These are phyloP conservation scores for Hypsizygus ulmarius DNA, from an alignment of 1,284 basidiomycete genomes.

Conservation along the genomic window DNA sequence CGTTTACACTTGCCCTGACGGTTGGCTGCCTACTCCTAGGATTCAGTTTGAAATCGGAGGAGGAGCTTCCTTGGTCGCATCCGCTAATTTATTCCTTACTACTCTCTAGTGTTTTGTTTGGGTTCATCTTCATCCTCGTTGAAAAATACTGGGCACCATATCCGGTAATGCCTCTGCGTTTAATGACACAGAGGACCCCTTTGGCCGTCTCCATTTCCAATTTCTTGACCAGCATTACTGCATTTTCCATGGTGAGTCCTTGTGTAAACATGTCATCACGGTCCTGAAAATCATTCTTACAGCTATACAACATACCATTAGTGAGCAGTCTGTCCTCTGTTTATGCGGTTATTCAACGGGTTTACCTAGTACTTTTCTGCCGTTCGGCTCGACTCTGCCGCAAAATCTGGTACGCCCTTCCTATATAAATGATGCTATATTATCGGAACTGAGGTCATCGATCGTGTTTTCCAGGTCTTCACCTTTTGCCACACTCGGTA, in stretches of 20 bases:
- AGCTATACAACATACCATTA: conserved; percentile 86
- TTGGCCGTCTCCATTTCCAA: conserved; percentile 80
- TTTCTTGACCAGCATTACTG: conserved; percentile 70
- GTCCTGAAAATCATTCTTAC: conserved; percentile 9
- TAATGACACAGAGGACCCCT: conserved; percentile 75
- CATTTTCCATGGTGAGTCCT: conserved; percentile 74
- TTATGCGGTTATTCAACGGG: conserved; percentile 4
- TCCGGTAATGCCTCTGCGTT: conserved; percentile 82
- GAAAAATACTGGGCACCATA: conserved; percentile 74
- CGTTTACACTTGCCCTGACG: conserved; percentile 70
- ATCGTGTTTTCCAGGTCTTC: conserved; percentile 48
- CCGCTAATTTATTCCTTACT: conserved; percentile 69
- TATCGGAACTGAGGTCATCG: conserved; percentile 15
- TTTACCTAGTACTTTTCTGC: conserved; percentile 72
- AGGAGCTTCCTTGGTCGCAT: conserved; percentile 76
- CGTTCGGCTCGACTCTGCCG: conserved; percentile 73
- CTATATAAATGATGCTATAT: conserved; percentile 16
- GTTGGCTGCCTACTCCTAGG: conserved; percentile 77
- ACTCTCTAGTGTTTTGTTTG: conserved; percentile 50
- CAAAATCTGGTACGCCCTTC: conserved; percentile 58
- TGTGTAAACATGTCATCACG: conserved; percentile 3
- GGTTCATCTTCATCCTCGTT: conserved; percentile 63
- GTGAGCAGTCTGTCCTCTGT: conserved; percentile 35
- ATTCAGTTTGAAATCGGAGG: conserved; percentile 78
- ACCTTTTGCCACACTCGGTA: conserved; percentile 86